Base-by-base conservation (phyloP, 345 rosid species). In the Eucalyptus paniculata region DNA sequence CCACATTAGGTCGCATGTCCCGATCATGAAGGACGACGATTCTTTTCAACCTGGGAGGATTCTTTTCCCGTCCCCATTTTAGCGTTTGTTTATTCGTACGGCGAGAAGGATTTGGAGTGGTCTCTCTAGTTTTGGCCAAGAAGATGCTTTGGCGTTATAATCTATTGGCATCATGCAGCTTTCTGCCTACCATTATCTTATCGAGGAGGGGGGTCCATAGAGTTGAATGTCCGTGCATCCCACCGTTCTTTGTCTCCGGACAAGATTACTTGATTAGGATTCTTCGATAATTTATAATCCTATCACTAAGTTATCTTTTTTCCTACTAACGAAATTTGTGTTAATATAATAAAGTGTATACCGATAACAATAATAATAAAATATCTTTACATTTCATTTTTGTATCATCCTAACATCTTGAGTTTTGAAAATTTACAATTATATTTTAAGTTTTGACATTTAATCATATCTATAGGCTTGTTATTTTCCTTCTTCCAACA, bases 341-440 rank as follows among this genome's bases (percentile, higher is more conserved):
- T 53, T 21, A 53, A 53, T 53, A 53, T 21, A 53, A 53, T 8
- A 53, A 19, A 37, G 83, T 77, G 83, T 3, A 6, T 4, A 3
- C 5, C 7, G 0, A 72, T 40, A 11, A 37, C 7, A 19, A 19
- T 37, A 21, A 19, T 21, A 37, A 11, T 21, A 21, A 37, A 21
- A 1, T 13, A 65, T 16, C 2, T 15, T n/a, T 8, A 16, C 3
- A 65, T 65, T 65, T n/a, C 21, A n/a, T 65, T 5, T 2, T 15
- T 3, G 1, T 30, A 3, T 6, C 1, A 62, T 3, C 2, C 7
- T 62, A 56, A 0, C 7, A 30, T 16, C 5, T n/a, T 1, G 11
- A 65, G 11, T 65, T 65, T 65, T 65, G 21, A n/a, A 65, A 65
- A 15, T 4, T 0, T 65, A 65, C 2, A 15, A 8, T 4, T n/a